Evolutionary conservation across 176 grass and related monocot genomes (phyloP), one percentile per base, ranked within the genome.

Genomic region (Zoysia japonica): DNA sequence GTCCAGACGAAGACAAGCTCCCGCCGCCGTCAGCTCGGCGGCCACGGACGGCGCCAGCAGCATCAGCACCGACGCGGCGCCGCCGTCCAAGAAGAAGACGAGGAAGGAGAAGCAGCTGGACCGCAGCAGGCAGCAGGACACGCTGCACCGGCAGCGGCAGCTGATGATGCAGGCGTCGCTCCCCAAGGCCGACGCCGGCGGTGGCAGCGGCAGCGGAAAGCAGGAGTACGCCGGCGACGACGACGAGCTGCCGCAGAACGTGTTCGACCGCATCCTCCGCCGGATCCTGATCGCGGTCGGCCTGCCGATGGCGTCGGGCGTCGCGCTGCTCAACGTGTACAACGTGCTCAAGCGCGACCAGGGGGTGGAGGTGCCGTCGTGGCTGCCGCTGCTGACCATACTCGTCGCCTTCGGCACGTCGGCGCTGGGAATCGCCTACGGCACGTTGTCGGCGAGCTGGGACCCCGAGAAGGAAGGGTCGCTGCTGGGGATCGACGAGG

Each of bases 391-490:
- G 61, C 80, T 92, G 0, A 90, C 90, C 55, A 69, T 90, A 65
- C 70, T 97, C 35, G 39, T 94, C 76, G 73, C 92, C 20, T 97
- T 97, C 35, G 95, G 95, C 44, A 90, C 95, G 17, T 93, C 89
- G 67, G 87, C 92, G 17, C 59, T 92, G 6, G 95, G 92, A 15
- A 98, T 98, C 74, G 92, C 92, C 17, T 97, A 92, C 62, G 95
- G 92, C 15, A 94, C 89, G 35, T 85, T 97, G 53, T 89, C 95
- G 3, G 69, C 92, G 6, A 97, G 92, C 83, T 94, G 91, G 95
- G 87, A 94, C 83, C 87, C 89, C 3, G 85, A 92, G 2, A 88
- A 38, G 76, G 87, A 94, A 59, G 95, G 95, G 0, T 94, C 89
- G n/a, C 49, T 94, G 44, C 86, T 97, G 48, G 95, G 95, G 19